Base-by-base conservation (phyloP, 2,329 filamentous ascomycete genomes). In the Aspergillus sp. region DNA sequence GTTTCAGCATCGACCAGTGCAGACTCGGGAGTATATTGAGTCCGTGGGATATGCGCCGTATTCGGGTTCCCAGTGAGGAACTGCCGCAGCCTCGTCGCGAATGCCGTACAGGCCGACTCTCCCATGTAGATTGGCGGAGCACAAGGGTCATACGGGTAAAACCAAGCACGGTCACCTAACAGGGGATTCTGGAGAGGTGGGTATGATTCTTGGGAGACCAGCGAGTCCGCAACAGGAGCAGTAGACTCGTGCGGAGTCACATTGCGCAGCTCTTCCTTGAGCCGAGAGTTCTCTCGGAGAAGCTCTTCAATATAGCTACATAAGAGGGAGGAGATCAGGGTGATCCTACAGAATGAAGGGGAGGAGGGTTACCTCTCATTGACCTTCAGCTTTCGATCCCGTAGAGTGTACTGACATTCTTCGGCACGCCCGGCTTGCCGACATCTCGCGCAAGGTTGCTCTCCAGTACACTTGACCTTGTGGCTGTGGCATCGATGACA, bases 381-480 rank as follows among this genome's bases (percentile, higher is more conserved):
- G 3, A 67, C 58, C 23, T 68, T 63, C 23, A 76, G 45, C 57
- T 71, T 74, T 17, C 71, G 64, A 40, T 76, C 73, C 11, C 69
- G 70, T 11, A 62, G 53, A 4, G 68, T 64, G 53, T 74, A 76
- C 16, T 61, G 55, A 40, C 73, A 76, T 29, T 68, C 61, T 7
- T 56, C 57, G 0, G 57, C 62, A 44, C 64, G 65, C 3, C 68
- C 69, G 2, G 65, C 63, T 14, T 62, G 54, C 36, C 60, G 57
- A 52, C 73, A 76, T 16, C 67, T 64, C 13, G 63, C 59, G 48
- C 74, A 76, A 3, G 74, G 74, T n/a, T 68, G 64, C 17, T 67
- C 64, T 1, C 73, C 73, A 0, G 73, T 75, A 50, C 74, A 76
- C 55, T 71, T 76, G 25, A 74, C 71, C 50, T 76, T 76, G n/a